Evolutionary conservation across 176 grass and related monocot species (phyloP).

Genomic region (Tillandsia leiboldiana): DNA sequence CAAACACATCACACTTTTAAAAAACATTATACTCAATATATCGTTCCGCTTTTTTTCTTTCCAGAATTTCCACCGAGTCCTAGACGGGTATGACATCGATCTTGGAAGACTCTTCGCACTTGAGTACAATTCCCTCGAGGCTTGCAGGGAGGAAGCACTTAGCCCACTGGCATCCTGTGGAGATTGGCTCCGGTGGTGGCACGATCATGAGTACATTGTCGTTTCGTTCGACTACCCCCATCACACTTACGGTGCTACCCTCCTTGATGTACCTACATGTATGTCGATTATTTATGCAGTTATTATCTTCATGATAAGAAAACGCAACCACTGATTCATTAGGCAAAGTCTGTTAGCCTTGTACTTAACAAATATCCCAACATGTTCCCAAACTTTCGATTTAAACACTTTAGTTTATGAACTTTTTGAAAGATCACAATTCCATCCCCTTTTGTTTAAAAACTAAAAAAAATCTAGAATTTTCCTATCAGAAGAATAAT

Average conservation of each 20-base stretch:
- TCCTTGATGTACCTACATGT: constrained; percentile 10
- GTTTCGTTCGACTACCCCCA: constrained; percentile 3
- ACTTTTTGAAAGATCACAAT: too few species aligned
- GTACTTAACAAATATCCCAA: too few species aligned
- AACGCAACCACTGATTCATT: too few species aligned
- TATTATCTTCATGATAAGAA: not conserved
- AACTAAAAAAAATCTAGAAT: too few species aligned
- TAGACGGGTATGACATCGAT: constrained; percentile 2
- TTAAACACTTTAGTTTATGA: too few species aligned
- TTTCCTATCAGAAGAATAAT: too few species aligned
- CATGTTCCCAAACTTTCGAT: too few species aligned
- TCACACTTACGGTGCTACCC: constrained; percentile 4
- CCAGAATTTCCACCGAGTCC: not conserved
- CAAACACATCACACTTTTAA: too few species aligned
- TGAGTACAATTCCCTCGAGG: not conserved
- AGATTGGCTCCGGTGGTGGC: not conserved
- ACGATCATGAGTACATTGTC: constrained; percentile 6
- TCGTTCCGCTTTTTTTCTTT: too few species aligned
- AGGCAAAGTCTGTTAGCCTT: too few species aligned
- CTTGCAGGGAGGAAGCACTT: not conserved
- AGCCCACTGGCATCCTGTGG: constrained; percentile 4
- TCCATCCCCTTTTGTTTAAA: too few species aligned
- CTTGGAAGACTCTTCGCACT: not conserved
- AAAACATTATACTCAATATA: too few species aligned
- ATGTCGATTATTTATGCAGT: not conserved